Base-by-base conservation (phyloP, 768 basidiomycete species). In the Tephrocybe sp. region DNA sequence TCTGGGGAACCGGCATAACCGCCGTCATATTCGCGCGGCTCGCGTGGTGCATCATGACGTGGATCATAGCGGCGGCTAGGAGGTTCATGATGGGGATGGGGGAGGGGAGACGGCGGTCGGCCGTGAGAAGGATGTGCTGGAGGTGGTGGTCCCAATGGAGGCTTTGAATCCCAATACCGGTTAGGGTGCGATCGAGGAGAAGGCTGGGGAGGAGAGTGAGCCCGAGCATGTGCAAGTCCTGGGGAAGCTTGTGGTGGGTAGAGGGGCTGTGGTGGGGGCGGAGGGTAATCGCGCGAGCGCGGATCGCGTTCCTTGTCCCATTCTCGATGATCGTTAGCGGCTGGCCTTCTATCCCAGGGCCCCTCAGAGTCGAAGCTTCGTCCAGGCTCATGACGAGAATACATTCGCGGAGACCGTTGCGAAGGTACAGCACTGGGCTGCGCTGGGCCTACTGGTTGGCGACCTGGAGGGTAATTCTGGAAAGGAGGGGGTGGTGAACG, bases 151-250 rank as follows among this genome's bases (percentile, higher is more conserved):
- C 61, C 61, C 12, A 68, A 69, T 1, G 72, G 64, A 2, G 78
- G 80, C 61, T 83, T 84, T 30, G 77, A 66, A 13, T 87, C 87
- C 85, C 85, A 87, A 59, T 82, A 80, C 6, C 76, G 62, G 13
- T 72, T 65, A 4, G 70, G 60, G 30, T 78, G 79, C 1, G 75
- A 74, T 17, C 84, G 77, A 3, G 87, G 85, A 1, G 87, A 87
- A 0, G 78, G 74, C 39, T 83, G 79, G 45, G 80, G 74, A 23
- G 85, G 83, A 51, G 79, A 84, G 22, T 71, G 70, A 0, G 65
- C 62, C 11, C 71, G 67, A 52, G 71, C 67, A 17, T 62, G 64
- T 9, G 64, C 60, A 32, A 70, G 57, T n/a, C 51, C 62, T 16
- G 70, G 77, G 3, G 78, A 75, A 33, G 72, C 70, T 19, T 72